These are phyloP conservation scores for Erythrobasidium hasegawianum DNA, from an alignment of 1,284 basidiomycete genomes.

Conservation along the genomic window DNA sequence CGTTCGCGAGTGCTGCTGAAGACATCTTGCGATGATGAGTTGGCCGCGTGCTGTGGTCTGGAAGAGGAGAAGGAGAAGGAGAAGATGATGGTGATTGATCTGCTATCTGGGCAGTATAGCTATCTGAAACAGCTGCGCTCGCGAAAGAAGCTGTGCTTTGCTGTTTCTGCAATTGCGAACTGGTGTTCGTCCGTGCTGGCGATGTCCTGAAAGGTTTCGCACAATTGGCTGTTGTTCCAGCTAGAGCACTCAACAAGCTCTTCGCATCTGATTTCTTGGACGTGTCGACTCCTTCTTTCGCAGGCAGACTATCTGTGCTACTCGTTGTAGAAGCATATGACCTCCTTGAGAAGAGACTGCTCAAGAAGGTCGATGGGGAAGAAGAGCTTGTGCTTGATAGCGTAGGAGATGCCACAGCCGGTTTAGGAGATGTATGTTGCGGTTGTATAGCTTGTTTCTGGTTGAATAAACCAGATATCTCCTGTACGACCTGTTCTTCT, in stretches of 20 bases:
- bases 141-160: no score
- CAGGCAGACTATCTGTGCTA: background rate
- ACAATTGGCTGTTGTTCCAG: background rate
- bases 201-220: no score
- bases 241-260: conserved; percentile 23
- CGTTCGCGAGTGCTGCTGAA: background rate
- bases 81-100: conserved; percentile 7
- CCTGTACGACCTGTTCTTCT: background rate
- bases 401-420: background rate
- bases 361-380: conserved; percentile 28
- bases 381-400: background rate
- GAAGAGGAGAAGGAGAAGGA: conserved; percentile 2
- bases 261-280: background rate
- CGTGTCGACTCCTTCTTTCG: background rate
- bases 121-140: no score
- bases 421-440: no score
- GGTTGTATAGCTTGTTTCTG: conserved; percentile 1
- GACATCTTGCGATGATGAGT: conserved; percentile 19
- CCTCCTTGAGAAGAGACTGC: conserved; percentile 15
- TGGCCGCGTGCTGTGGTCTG: conserved; percentile 8
- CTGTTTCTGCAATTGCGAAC: no score
- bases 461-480: background rate
- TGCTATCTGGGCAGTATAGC: background rate
- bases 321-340: background rate
- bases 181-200: no score